Conservation (phyloP, 2,329 filamentous ascomycete species). For the Apiospora sp. region DNA sequence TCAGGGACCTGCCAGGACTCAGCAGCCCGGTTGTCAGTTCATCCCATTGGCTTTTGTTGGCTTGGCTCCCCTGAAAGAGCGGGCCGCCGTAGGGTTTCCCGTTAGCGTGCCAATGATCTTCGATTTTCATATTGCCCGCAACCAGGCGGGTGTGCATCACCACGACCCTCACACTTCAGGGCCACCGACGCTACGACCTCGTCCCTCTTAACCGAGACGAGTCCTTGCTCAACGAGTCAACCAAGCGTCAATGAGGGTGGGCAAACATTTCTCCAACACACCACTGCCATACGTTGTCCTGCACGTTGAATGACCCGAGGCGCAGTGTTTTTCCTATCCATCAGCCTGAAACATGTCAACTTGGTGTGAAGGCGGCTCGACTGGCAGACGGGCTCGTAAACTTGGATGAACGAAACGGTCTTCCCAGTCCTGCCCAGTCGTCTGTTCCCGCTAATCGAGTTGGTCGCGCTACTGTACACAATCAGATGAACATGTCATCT, state of each 20-base stretch:
- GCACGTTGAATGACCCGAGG: neutral
- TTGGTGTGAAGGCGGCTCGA: constrained; percentile 3
- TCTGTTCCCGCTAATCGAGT: neutral
- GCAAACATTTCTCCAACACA: neutral
- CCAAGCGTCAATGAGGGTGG: neutral
- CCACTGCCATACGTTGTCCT: neutral
- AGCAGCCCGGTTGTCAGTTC: neutral
- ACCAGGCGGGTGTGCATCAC: constrained; percentile 5
- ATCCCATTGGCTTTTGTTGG: neutral
- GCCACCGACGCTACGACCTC: neutral
- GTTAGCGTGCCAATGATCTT: constrained; percentile 17
- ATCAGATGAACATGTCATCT: neutral
- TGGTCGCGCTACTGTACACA: neutral
- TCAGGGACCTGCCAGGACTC: neutral
- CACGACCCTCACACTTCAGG: neutral
- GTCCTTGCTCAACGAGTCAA: neutral
- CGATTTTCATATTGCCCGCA: constrained; percentile 4
- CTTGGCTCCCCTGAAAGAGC: constrained; percentile 13
- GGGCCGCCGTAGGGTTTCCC: constrained; percentile 4
- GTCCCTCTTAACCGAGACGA: neutral
- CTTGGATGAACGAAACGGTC: neutral
- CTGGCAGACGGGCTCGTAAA: neutral
- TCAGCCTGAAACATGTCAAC: constrained; percentile 14
- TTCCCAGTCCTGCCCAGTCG: neutral
- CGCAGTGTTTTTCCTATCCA: neutral